Evolutionary conservation across 2,329 filamentous ascomycete species (phyloP).

Genomic region (Hymenoscyphus repandus): DNA sequence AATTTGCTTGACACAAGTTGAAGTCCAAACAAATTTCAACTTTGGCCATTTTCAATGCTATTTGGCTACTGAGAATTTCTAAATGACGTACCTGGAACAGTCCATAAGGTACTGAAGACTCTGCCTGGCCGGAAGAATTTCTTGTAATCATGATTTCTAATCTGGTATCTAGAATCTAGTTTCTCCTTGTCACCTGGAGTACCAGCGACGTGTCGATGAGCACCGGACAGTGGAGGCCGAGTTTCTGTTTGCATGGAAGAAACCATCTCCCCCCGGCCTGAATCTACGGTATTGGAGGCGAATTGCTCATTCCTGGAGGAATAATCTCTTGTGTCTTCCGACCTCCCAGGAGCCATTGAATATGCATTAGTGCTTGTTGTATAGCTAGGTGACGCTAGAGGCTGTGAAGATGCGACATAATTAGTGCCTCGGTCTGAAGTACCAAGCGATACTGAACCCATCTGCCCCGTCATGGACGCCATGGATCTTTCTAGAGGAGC

Average conservation of each 20-base stretch:
- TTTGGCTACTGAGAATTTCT: no score
- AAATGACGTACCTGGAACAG: conserved; percentile 5
- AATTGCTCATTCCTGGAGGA: neutral
- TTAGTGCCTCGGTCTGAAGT: no score
- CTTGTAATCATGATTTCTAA: conserved; percentile 18
- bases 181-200: conserved; percentile 9
- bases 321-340: neutral
- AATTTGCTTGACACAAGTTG: no score
- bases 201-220: conserved; percentile 6
- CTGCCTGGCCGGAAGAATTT: conserved; percentile 20
- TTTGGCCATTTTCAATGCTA: no score
- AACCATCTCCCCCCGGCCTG: neutral
- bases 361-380: neutral
- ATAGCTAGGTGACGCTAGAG: no score
- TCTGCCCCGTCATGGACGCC: no score
- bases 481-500: no score
- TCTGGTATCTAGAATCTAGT: conserved; percentile 15
- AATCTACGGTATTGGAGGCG: neutral
- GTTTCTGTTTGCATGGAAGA: neutral
- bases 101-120: conserved; percentile 24
- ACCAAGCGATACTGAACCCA: no score
- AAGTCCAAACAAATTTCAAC: no score
- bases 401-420: no score
- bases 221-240: neutral
- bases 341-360: neutral